Evolutionary conservation across 176 grass and related monocot species (phyloP).

Genomic region (Carex parvula): DNA sequence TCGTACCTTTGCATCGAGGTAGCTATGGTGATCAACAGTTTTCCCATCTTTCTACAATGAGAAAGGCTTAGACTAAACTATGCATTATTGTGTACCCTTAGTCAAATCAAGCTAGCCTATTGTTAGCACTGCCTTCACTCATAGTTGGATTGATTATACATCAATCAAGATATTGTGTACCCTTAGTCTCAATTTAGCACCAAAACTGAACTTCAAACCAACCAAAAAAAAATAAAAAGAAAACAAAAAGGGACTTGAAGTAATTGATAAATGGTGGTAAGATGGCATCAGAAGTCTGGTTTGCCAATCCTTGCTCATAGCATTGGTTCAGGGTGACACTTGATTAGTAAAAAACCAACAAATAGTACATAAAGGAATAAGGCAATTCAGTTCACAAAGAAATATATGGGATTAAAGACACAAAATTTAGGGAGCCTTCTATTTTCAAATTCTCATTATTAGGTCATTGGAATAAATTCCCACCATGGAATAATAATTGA

Average conservation of each 20-base stretch:
- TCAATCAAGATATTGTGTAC: background rate
- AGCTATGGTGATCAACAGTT: conserved; percentile 62
- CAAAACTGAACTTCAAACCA: background rate
- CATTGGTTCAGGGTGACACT: background rate
- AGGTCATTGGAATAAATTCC: background rate
- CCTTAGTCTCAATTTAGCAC: background rate
- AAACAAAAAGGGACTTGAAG: background rate
- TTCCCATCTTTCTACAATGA: conserved; percentile 72
- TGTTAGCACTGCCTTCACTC: background rate
- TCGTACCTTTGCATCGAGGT: conserved; percentile 89
- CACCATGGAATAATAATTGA: background rate
- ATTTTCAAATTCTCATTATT: background rate
- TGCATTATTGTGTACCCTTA: background rate
- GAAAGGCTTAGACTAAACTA: conserved; percentile 12
- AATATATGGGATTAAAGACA: background rate
- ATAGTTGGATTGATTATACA: background rate
- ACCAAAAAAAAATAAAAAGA: background rate
- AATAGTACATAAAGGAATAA: background rate
- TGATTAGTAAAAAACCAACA: background rate
- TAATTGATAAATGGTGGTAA: background rate
- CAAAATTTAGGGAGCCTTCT: background rate
- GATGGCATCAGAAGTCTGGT: background rate
- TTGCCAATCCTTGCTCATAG: background rate
- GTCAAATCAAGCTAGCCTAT: background rate
- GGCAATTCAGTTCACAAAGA: background rate